Evolutionary conservation across 2,329 filamentous ascomycete genomes (phyloP), one percentile per base, ranked within the genome.

Genomic region (Fusarium avenaceum): DNA sequence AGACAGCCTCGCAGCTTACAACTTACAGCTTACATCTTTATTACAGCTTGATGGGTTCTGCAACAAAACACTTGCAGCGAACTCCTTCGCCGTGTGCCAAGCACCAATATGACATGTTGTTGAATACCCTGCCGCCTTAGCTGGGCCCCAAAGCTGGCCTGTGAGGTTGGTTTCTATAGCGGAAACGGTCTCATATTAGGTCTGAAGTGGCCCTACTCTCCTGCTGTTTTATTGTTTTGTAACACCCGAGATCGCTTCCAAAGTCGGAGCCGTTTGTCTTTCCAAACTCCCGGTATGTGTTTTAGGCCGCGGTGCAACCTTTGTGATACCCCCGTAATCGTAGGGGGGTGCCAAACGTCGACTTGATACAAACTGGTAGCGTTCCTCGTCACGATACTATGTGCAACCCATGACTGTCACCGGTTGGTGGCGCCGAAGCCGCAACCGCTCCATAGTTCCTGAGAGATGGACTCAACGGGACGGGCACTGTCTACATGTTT

Each of bases 281-380:
- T 63, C 66, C 62, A 70, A 47, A 56, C 62, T 67, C 63, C 49
- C 57, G 65, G 57, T 69, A 67, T 69, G 57, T 58, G 65, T 52
- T 67, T 69, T 51, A 47, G 45, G 48, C 57, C 35, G 45, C 42
- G 22, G 40, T 42, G 46, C 43, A 51, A 57, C 65, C 40, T 67
- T 54, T 54, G 49, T 53, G 50, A 33, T 6, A 52, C 43, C 40
- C 32, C 40, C 48, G 39, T 22, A 42, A 26, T 35, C 33, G 35
- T 26, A 54, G 19, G 24, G 19, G 32, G 54, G 35, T 51, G 33
- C 45, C 35, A 51, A 28, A 46, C 45, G 33, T 53, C 17, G 22
- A 50, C 24, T 30, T 62, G 35, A 19, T 38, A 38, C 35, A 8
- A n/a, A n/a, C 17, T n/a, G 9, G 35, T n/a, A 38, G 17, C 35